Conservation (phyloP, 2,329 filamentous ascomycete species). For the Neurospora sp. region DNA sequence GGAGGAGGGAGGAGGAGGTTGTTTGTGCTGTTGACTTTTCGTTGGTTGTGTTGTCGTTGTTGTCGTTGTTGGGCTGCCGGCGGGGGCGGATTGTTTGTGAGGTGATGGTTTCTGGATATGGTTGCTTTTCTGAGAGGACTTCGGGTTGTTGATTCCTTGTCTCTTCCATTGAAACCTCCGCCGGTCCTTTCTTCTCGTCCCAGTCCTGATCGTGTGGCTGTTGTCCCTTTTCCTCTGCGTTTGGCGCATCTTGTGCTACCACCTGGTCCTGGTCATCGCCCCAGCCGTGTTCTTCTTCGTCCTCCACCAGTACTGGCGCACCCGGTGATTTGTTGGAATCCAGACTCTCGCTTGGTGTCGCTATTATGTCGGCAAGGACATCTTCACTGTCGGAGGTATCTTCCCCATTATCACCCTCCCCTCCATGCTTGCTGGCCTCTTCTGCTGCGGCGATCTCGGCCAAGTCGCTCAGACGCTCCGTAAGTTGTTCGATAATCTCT, state of each 20-base stretch:
- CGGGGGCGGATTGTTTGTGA: conserved; percentile 3
- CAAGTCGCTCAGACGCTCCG: conserved; percentile 58
- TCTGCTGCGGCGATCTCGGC: conserved; percentile 39
- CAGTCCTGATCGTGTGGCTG: not conserved
- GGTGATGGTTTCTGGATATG: not conserved
- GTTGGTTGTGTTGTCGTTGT: conserved; percentile 21
- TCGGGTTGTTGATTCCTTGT: not conserved
- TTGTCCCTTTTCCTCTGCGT: not conserved
- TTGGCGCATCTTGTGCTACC: not conserved
- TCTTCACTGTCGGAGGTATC: conserved; percentile 48
- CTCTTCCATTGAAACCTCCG: not conserved
- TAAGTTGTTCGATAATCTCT: conserved; percentile 55
- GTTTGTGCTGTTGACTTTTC: conserved; percentile 6
- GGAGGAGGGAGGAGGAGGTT: conserved; percentile 11
- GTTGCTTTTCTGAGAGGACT: conserved; percentile 4
- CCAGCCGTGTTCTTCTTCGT: conserved; percentile 10
- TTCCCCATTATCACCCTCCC: conserved; percentile 27
- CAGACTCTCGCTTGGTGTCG: conserved; percentile 44
- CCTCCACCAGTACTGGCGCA: conserved; percentile 13
- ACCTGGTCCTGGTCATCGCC: conserved; percentile 4
- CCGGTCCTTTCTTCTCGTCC: not conserved
- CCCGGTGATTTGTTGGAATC: conserved; percentile 26
- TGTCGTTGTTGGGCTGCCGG: conserved; percentile 3
- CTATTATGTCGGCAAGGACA: conserved; percentile 43
- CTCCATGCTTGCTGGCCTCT: conserved; percentile 29